Evolutionary conservation across 345 rosid genomes (phyloP), one percentile per base, ranked within the genome.

Genomic region (Citrus unshiu): DNA sequence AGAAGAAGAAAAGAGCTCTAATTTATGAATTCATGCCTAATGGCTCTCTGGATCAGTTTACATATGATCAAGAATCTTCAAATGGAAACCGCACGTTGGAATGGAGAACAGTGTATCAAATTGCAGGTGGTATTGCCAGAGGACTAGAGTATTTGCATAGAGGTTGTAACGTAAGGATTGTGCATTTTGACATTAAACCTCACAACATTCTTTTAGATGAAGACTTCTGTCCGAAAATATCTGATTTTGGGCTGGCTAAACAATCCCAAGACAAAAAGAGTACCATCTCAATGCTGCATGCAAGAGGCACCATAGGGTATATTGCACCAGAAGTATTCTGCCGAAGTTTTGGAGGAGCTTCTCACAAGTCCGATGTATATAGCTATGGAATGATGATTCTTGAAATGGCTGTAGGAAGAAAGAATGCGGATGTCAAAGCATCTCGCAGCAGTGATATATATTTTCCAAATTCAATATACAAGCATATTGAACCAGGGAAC

Each of bases 201-300:
- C 84, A 86, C 0, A 89, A 86, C 61, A 78, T 87, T 27, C 78
- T 90, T 3, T 77, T 85, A 1, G 87, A 90, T 62, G 68, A 83
- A 2, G 56, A 81, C 14, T 77, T 88, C 14, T 56, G 21, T 19
- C 89, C 91, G 2, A 88, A 88, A 43, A 85, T 88, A 9, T 81
- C 88, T 0, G 93, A 90, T 67, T 90, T 90, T 22, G 90, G 91
- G 2, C 89, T 88, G 22, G 86, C 93, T 21, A 90, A 86, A 69
- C 78, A 84, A 6, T 85, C 87, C 54, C 43, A 65, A 35, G 81
- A 37, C 30, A 77, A 72, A 34, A 87, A 80, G 8, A 87, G 89
- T 21, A 54, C 77, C 7, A 21, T 88, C 2, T 84, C 91, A 0
- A 18, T 80, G 39, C 56, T 78, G 6, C 84, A 81, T 1, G 76